Evolutionary conservation across 164 flowering plant species (phyloP).

Genomic region (Annona squamosa): DNA sequence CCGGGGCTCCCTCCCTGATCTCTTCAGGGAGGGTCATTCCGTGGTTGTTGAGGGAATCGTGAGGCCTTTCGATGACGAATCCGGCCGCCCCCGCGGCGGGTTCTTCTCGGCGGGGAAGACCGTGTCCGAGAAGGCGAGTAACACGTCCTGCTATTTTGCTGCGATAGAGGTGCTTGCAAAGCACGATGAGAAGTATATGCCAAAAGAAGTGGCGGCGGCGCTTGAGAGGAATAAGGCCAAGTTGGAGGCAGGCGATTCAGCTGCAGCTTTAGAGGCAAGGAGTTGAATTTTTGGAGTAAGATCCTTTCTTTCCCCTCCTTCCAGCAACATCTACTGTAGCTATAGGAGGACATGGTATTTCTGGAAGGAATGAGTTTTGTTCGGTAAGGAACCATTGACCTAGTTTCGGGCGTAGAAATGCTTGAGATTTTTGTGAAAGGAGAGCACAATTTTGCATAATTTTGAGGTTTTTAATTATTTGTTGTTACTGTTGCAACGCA

Average conservation of each 20-base stretch:
- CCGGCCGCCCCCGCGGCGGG: conserved; percentile 9
- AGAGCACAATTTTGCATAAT: background rate
- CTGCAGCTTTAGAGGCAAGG: background rate
- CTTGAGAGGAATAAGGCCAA: conserved; percentile 75
- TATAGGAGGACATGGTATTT: background rate
- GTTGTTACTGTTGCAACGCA: background rate
- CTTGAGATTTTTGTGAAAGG: background rate
- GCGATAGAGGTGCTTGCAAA: conserved; percentile 85
- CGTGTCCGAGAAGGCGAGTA: conserved; percentile 57
- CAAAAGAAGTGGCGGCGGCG: conserved; percentile 68
- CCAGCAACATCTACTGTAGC: background rate
- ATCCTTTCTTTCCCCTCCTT: too few relatives aligned
- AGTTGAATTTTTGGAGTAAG: background rate
- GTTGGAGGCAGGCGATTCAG: conserved; percentile 15
- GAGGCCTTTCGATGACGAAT: conserved; percentile 49
- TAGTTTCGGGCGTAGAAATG: background rate
- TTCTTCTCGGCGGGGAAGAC: conserved; percentile 16
- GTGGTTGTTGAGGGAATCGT: conserved; percentile 85
- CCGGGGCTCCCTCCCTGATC: conserved; percentile 73
- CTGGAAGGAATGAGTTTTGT: background rate
- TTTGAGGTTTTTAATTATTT: background rate
- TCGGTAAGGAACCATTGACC: background rate
- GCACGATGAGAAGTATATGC: conserved; percentile 98
- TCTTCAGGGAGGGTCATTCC: conserved; percentile 82
- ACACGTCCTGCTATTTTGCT: conserved; percentile 50